These are phyloP conservation scores for Ciborinia camelliae DNA, from an alignment of 2,329 filamentous ascomycete genomes.

Conservation along the genomic window DNA sequence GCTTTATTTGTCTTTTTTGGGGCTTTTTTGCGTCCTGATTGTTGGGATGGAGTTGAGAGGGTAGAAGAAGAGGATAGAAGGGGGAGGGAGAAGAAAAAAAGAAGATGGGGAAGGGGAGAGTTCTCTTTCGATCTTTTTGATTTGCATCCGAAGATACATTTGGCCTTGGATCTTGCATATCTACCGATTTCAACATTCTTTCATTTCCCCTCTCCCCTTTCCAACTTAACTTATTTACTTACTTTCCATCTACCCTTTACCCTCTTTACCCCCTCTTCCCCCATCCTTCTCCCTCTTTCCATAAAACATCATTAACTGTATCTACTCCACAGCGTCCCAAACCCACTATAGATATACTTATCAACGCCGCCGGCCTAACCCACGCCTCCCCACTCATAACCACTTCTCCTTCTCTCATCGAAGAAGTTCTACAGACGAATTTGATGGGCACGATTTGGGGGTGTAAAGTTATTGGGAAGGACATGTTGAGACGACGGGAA, in stretches of 20 bases:
- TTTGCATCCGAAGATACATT: not conserved
- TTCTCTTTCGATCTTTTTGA: not conserved
- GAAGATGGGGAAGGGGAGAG: not conserved
- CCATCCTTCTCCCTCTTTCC: not conserved
- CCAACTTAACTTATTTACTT: not conserved
- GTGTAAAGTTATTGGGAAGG: slow-evolving; percentile 51
- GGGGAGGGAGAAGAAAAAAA: not conserved
- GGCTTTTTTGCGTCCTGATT: no score
- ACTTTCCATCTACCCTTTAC: no score
- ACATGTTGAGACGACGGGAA: slow-evolving; percentile 44
- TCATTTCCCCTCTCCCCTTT: not conserved
- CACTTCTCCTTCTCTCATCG: slow-evolving; percentile 49
- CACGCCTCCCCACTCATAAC: slow-evolving; percentile 62
- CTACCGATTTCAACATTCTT: no score
- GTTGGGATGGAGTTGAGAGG: no score
- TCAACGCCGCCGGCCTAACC: slow-evolving; percentile 77
- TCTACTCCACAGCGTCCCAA: not conserved
- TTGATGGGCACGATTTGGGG: slow-evolving; percentile 62
- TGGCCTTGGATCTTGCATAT: not conserved
- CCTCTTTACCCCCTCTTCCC: no score
- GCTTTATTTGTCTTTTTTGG: not conserved
- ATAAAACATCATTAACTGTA: not conserved
- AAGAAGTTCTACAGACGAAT: slow-evolving; percentile 65
- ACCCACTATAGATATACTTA: slow-evolving; percentile 53
- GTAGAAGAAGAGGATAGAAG: not conserved